Conservation (phyloP, 139 green algal genomes). For the Closterium sp. region DNA sequence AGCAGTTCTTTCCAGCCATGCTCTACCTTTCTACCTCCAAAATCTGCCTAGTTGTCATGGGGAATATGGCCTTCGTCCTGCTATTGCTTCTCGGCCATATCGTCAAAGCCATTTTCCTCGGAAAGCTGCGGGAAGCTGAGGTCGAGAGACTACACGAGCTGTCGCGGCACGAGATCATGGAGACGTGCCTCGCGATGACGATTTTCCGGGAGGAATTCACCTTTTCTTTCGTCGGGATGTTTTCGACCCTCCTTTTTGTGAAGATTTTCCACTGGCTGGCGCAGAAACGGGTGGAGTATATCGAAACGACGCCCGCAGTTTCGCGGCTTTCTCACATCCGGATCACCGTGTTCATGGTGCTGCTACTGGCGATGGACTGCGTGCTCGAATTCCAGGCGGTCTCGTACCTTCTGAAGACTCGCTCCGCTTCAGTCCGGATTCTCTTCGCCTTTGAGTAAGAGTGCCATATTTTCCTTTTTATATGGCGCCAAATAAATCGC, state of each 20-base stretch:
- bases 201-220: constrained; percentile 94
- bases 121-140: constrained; percentile 86
- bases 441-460: constrained; percentile 94
- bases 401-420: background rate
- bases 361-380: constrained; percentile 80
- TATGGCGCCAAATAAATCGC: background rate
- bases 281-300: constrained; percentile 61
- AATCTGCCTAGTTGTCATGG: constrained; percentile 80
- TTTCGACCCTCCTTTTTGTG: constrained; percentile 87
- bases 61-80: constrained; percentile 86
- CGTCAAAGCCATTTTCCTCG: constrained; percentile 79
- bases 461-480: background rate
- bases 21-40: constrained; percentile 92
- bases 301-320: constrained; percentile 85
- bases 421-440: constrained; percentile 81
- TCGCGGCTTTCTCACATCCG: constrained; percentile 72
- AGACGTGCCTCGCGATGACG: constrained; percentile 95
- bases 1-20: constrained; percentile 93
- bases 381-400: constrained; percentile 83
- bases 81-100: constrained; percentile 61
- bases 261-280: constrained; percentile 97
- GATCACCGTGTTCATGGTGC: constrained; percentile 73
- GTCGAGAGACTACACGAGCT: constrained; percentile 90
- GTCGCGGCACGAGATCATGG: constrained; percentile 82
- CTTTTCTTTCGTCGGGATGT: constrained; percentile 83